phyloP scores from a whole-genome alignment of 1,139 yeast genomes.

The Nakaseomyces sp. region DNA sequence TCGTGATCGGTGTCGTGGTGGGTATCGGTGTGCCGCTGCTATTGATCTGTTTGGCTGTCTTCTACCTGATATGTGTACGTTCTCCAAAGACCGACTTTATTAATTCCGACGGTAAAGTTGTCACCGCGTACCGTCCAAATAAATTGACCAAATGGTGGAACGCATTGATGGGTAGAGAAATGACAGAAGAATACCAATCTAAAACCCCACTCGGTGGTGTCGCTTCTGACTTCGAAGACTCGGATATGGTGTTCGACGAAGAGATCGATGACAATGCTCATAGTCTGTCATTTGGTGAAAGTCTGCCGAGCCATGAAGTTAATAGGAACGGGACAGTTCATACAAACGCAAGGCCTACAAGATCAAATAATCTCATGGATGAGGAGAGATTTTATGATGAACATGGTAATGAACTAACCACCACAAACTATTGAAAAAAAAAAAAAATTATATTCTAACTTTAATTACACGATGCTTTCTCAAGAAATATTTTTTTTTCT shows the following conservation, averaged over 20 bases:
- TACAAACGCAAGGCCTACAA: slow-evolving; percentile 2
- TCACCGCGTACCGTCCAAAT: slow-evolving; percentile 29
- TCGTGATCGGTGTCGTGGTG: slow-evolving; percentile 44
- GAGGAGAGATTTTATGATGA: slow-evolving; percentile 25
- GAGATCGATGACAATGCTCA: slow-evolving; percentile 8
- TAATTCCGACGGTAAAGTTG: slow-evolving; percentile 36
- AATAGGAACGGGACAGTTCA: background rate
- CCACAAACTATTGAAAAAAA: slow-evolving; percentile 19
- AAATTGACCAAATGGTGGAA: slow-evolving; percentile 27
- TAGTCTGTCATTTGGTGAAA: background rate
- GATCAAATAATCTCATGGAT: slow-evolving; percentile 19
- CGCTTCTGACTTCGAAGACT: slow-evolving; percentile 15
- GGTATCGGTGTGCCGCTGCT: slow-evolving; percentile 35
- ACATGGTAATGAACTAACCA: slow-evolving; percentile 21
- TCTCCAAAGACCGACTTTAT: slow-evolving; percentile 31
- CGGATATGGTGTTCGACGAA: slow-evolving; percentile 4
- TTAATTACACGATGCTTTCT: no score
- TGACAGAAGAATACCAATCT: slow-evolving; percentile 24
- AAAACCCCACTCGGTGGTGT: slow-evolving; percentile 24
- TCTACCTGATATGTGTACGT: slow-evolving; percentile 28
- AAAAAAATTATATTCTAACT: no score
- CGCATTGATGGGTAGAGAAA: slow-evolving; percentile 23
- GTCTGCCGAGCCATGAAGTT: slow-evolving; percentile 1
- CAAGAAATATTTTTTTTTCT: background rate
- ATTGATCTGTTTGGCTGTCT: slow-evolving; percentile 13